Evolutionary conservation across 192 early-diverging fungal genomes (phyloP).

Genomic region (Spizellomyces sp.): DNA sequence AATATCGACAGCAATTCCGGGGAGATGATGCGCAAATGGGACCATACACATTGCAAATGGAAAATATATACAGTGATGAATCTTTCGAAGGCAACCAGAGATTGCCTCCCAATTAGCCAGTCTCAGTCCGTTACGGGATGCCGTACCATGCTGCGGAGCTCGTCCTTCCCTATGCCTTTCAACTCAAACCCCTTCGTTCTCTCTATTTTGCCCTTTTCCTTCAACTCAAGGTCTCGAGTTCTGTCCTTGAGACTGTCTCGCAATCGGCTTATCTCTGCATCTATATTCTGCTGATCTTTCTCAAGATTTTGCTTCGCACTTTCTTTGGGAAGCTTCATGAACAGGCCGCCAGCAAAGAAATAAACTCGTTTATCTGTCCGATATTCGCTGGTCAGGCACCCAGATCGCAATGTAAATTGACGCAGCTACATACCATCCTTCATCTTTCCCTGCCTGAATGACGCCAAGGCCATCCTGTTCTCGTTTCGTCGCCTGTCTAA

Average conservation of each 20-base stretch:
- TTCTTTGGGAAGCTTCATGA: slow-evolving; percentile 35
- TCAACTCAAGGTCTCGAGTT: slow-evolving; percentile 26
- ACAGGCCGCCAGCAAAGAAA: slow-evolving; percentile 39
- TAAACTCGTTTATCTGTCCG: slow-evolving; percentile 21
- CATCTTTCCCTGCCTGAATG: slow-evolving; percentile 23
- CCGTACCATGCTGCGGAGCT: slow-evolving; percentile 4
- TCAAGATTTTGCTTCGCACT: slow-evolving; percentile 24
- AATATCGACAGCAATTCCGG: too few relatives aligned
- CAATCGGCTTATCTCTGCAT: slow-evolving; percentile 36
- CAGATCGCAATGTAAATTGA: neutral
- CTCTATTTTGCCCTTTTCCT: slow-evolving; percentile 17
- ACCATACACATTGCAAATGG: too few relatives aligned
- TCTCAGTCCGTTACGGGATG: neutral
- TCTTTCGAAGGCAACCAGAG: too few relatives aligned
- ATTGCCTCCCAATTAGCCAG: slow-evolving; percentile 11
- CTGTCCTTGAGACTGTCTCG: slow-evolving; percentile 22
- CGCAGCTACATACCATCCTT: slow-evolving; percentile 8
- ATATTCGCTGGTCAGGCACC: neutral
- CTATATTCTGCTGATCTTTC: slow-evolving; percentile 35
- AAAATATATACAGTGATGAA: too few relatives aligned
- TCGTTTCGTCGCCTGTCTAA: slow-evolving; percentile 41
- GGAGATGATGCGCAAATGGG: too few relatives aligned
- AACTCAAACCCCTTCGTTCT: slow-evolving; percentile 22
- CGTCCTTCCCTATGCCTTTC: slow-evolving; percentile 19
- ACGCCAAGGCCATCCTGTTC: slow-evolving; percentile 37